phyloP scores from a whole-genome alignment of 345 rosid species.

The Bretschneidera sinensis region DNA sequence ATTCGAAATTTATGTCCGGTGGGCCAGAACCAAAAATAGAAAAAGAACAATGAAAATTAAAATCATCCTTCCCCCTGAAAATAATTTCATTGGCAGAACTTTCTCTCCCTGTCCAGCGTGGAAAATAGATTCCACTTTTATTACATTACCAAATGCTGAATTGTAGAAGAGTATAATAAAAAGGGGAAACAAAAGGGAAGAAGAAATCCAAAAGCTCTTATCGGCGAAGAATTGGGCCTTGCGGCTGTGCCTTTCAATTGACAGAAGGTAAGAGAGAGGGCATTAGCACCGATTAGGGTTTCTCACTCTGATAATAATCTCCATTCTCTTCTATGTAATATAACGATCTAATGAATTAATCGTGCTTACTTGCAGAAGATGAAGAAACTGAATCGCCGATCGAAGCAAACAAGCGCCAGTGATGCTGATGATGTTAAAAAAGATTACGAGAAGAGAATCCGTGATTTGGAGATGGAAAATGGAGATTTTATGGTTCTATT shows the following conservation, averaged over 20 bases:
- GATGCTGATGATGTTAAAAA: slow-evolving; percentile 32
- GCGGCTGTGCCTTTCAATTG: background rate
- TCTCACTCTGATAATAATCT: too few species aligned
- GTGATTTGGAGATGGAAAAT: slow-evolving; percentile 58
- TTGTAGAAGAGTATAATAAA: background rate
- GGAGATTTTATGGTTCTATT: slow-evolving; percentile 37
- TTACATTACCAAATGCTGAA: background rate
- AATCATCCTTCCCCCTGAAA: too few species aligned
- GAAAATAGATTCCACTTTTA: background rate
- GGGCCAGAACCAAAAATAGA: too few species aligned
- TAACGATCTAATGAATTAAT: background rate
- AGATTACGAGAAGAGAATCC: slow-evolving; percentile 44
- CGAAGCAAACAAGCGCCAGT: slow-evolving; percentile 33
- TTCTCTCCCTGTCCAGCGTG: background rate
- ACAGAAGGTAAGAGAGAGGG: background rate
- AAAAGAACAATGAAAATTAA: too few species aligned
- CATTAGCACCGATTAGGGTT: background rate
- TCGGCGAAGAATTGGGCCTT: background rate
- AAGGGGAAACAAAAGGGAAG: background rate
- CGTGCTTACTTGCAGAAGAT: slow-evolving; percentile 19
- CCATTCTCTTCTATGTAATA: background rate
- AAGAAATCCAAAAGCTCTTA: background rate
- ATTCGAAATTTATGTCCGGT: too few species aligned
- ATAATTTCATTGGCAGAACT: too few species aligned
- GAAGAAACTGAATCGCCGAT: slow-evolving; percentile 62